These are phyloP conservation scores for Peribolospora kevripleyi DNA, from an alignment of 768 basidiomycete genomes.

Conservation along the genomic window DNA sequence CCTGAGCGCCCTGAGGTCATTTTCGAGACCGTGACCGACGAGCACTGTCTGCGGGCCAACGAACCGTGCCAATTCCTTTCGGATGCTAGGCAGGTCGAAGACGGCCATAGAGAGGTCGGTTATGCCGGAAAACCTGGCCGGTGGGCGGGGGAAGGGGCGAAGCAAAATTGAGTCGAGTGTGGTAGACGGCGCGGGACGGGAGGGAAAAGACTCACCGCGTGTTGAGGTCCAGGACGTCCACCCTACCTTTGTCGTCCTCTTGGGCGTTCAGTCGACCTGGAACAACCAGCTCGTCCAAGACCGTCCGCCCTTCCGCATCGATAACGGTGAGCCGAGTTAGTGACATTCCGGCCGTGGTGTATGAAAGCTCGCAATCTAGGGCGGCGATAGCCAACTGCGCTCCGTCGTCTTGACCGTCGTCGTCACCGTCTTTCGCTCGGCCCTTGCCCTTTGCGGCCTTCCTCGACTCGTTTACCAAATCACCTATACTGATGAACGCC, in stretches of 20 bases:
- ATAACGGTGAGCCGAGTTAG: slow-evolving; percentile 77
- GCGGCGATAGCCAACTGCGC: slow-evolving; percentile 32
- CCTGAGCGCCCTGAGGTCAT: slow-evolving; percentile 73
- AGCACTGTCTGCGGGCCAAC: neutral
- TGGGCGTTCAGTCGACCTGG: too few species aligned
- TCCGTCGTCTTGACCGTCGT: too few species aligned
- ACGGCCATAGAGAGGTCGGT: slow-evolving; percentile 37
- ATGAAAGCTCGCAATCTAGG: slow-evolving; percentile 91
- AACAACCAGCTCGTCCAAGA: slow-evolving; percentile 54
- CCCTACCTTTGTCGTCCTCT: slow-evolving; percentile 12
- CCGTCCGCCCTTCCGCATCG: slow-evolving; percentile 27
- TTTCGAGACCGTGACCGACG: slow-evolving; percentile 48
- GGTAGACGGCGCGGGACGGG: too few species aligned
- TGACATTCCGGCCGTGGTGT: slow-evolving; percentile 75
- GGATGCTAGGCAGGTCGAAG: slow-evolving; percentile 32
- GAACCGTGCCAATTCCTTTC: neutral
- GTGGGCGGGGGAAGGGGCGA: too few species aligned
- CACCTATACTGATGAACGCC: too few species aligned
- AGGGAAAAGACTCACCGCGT: slow-evolving; percentile 39
- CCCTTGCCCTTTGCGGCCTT: too few species aligned
- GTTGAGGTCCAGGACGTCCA: slow-evolving; percentile 47
- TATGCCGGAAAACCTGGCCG: too few species aligned
- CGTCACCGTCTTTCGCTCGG: too few species aligned
- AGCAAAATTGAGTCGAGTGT: too few species aligned
- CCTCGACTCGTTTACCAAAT: too few species aligned